Evolutionary conservation across 768 basidiomycete species (phyloP).

Genomic region (Suillus spraguei): DNA sequence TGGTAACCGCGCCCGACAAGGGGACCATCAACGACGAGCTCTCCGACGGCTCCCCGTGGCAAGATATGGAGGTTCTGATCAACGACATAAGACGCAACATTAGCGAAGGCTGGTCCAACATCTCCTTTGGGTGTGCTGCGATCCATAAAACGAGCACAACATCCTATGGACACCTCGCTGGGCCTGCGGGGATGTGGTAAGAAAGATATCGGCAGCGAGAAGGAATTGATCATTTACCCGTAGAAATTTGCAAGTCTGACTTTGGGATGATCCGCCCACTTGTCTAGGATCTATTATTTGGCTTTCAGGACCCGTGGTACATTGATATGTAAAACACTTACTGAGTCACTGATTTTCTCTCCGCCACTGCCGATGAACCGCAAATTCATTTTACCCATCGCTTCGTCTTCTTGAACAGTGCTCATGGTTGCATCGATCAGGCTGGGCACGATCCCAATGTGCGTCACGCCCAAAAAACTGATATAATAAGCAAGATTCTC

Average conservation of each 20-base stretch:
- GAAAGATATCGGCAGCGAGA: not conserved
- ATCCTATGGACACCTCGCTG: conserved; percentile 56
- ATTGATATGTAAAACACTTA: conserved; percentile 25
- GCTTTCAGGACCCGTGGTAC: not conserved
- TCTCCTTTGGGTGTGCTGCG: conserved; percentile 42
- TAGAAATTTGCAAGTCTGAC: conserved; percentile 53
- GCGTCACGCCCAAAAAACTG: conserved; percentile 44
- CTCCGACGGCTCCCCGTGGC: conserved; percentile 46
- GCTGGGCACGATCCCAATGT: conserved; percentile 54
- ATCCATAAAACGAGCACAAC: conserved; percentile 47
- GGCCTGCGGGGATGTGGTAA: conserved; percentile 31
- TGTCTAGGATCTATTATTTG: conserved; percentile 40
- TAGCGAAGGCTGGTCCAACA: conserved; percentile 44
- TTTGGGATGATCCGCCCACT: conserved; percentile 48
- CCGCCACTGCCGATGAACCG: conserved; percentile 52
- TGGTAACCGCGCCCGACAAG: conserved; percentile 54
- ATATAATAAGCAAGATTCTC: conserved; percentile 47
- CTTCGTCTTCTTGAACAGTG: conserved; percentile 30
- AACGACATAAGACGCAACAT: conserved; percentile 41
- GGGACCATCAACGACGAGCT: conserved; percentile 52
- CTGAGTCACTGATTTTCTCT: conserved; percentile 55
- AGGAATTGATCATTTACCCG: conserved; percentile 30
- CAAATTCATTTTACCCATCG: conserved; percentile 34
- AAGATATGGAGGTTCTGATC: conserved; percentile 44
- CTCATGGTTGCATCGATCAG: conserved; percentile 51